These are phyloP conservation scores for Solanum ossicruentum DNA, from an alignment of 257 asterid genomes.

Conservation along the genomic window DNA sequence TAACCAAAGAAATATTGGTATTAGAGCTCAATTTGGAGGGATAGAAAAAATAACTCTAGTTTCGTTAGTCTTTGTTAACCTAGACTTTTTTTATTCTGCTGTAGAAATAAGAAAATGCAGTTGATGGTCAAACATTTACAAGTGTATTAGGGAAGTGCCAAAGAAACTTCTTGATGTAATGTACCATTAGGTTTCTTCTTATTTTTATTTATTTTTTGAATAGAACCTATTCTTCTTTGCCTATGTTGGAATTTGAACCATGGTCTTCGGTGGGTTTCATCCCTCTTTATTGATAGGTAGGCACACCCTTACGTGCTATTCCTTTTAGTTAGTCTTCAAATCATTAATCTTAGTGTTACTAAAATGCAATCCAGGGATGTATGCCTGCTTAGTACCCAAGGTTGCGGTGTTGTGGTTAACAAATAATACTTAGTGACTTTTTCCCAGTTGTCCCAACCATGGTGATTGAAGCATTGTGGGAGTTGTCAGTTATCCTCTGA, in stretches of 20 bases:
- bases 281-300: neutral
- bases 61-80: neutral
- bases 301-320: neutral
- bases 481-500: neutral
- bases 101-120: neutral
- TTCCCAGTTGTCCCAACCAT: neutral
- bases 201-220: neutral
- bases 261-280: neutral
- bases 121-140: neutral
- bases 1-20: neutral
- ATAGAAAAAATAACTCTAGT: neutral
- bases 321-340: neutral
- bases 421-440: neutral
- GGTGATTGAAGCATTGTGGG: neutral
- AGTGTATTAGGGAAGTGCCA: neutral
- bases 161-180: neutral
- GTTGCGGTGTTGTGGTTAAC: neutral
- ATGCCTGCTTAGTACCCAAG: neutral
- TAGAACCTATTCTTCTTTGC: neutral
- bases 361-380: neutral
- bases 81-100: neutral
- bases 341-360: neutral
- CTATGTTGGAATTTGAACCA: neutral
- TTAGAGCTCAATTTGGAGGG: neutral
- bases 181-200: neutral